Evolutionary conservation across 2,329 filamentous ascomycete species (phyloP).

Genomic region (Claviceps humidiphila): DNA sequence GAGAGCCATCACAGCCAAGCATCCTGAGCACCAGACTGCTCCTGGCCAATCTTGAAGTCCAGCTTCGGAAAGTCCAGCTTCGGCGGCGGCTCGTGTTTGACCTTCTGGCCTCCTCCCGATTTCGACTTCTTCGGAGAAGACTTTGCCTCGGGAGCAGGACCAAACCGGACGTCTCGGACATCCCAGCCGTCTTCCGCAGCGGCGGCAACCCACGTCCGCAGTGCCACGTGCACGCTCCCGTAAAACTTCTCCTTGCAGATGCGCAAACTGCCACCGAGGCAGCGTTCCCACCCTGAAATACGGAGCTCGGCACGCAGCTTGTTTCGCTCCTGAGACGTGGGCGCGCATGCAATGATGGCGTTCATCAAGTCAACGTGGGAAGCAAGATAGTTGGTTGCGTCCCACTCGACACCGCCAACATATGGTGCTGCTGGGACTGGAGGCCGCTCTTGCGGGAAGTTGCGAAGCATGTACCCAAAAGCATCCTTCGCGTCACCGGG

Average conservation of each 20-base stretch:
- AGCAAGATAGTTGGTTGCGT: conserved; percentile 91
- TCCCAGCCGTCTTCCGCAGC: conserved; percentile 83
- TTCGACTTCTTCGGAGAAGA: conserved; percentile 18
- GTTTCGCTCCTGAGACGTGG: conserved; percentile 59
- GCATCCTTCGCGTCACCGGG: conserved; percentile 18
- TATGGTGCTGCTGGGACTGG: conserved; percentile 92
- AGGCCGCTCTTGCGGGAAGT: conserved; percentile 76
- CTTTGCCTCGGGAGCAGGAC: conserved; percentile 31
- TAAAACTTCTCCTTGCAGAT: conserved; percentile 98
- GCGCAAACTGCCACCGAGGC: conserved; percentile 70
- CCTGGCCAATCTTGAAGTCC: conserved; percentile 31
- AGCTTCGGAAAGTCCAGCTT: conserved; percentile 48
- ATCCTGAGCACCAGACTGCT: conserved; percentile 15
- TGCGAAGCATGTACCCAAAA: conserved; percentile 49
- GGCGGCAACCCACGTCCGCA: conserved; percentile 82
- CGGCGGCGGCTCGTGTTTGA: conserved; percentile 42
- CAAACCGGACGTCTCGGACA: conserved; percentile 65
- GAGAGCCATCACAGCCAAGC: conserved; percentile 16
- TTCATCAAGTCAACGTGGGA: conserved; percentile 89
- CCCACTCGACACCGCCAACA: conserved; percentile 96
- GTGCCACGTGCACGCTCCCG: conserved; percentile 73
- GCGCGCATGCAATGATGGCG: conserved; percentile 71
- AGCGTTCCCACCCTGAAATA: conserved; percentile 81
- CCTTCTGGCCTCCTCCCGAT: conserved; percentile 22
- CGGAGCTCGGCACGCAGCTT: conserved; percentile 61